These are phyloP conservation scores for Calonectria leucothoes DNA, from an alignment of 2,329 filamentous ascomycete genomes.

Conservation along the genomic window DNA sequence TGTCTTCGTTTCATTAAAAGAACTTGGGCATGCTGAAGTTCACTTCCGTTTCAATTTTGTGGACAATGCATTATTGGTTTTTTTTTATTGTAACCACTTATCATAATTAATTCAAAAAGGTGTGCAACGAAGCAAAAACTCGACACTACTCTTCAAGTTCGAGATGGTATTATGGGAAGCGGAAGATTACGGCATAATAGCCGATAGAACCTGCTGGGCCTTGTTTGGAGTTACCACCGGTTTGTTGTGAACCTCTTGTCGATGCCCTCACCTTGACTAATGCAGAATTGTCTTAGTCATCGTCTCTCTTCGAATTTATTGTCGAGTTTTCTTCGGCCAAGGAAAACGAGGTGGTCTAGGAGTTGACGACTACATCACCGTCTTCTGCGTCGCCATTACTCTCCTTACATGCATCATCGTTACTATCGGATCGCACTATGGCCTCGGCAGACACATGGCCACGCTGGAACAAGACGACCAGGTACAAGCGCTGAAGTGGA, in stretches of 20 bases:
- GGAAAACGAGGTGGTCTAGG: slow-evolving; percentile 33
- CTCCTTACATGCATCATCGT: slow-evolving; percentile 38
- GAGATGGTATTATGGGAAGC: slow-evolving; percentile 34
- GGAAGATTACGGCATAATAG: slow-evolving; percentile 36
- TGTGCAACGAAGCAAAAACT: not conserved
- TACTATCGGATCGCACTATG: slow-evolving; percentile 36
- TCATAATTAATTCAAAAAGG: not conserved
- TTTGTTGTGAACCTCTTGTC: slow-evolving; percentile 4
- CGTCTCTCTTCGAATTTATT: slow-evolving; percentile 34
- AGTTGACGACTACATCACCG: slow-evolving; percentile 39
- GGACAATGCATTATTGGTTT: not conserved
- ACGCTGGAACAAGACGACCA: not conserved
- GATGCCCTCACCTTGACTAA: not conserved
- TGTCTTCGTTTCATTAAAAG: not conserved
- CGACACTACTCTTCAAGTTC: not conserved
- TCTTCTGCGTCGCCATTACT: slow-evolving; percentile 31
- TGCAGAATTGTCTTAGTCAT: slow-evolving; percentile 22
- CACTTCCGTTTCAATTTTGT: not conserved
- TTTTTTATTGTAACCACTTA: not conserved
- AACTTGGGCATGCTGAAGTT: not conserved
- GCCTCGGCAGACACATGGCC: slow-evolving; percentile 34
- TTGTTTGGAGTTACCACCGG: slow-evolving; percentile 38
- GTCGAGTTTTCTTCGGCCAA: slow-evolving; percentile 29
- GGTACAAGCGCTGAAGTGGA: slow-evolving; percentile 37
- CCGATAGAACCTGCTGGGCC: slow-evolving; percentile 40